Conservation (phyloP, 1,284 basidiomycete genomes). For the Tilletia walkeri region DNA sequence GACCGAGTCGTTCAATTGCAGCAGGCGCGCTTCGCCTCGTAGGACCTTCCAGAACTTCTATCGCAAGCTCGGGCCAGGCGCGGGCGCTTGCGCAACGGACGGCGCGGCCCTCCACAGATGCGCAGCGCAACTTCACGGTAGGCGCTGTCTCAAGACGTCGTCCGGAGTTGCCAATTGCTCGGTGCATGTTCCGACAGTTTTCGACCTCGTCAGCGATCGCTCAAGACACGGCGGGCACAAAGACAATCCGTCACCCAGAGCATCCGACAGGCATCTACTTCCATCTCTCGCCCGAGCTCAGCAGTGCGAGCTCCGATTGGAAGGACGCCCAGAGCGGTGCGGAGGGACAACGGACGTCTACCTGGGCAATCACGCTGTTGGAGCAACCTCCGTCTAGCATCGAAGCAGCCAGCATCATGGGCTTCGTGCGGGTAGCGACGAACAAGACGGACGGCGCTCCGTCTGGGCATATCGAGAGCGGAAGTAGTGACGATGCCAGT, state of each 20-base stretch:
- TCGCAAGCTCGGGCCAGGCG: too few species aligned
- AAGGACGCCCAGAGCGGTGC: not conserved
- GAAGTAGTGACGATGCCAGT: not conserved
- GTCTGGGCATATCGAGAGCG: constrained; percentile 1
- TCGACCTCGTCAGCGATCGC: too few species aligned
- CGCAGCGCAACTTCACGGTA: too few species aligned
- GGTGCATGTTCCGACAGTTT: too few species aligned
- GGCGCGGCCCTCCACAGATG: too few species aligned
- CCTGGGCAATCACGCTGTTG: not conserved
- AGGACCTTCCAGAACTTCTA: too few species aligned
- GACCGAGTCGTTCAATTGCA: too few species aligned
- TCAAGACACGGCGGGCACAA: not conserved
- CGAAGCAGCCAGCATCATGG: constrained; percentile 10
- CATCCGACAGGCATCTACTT: constrained; percentile 16
- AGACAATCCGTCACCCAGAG: constrained; percentile 9
- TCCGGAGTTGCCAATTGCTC: too few species aligned
- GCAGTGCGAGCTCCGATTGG: constrained; percentile 7
- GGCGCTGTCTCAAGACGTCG: too few species aligned
- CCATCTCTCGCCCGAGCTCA: constrained; percentile 11
- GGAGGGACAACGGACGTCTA: not conserved
- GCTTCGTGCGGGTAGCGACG: not conserved
- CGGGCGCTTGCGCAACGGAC: too few species aligned
- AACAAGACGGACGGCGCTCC: not conserved
- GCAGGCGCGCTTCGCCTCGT: too few species aligned
- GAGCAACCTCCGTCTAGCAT: not conserved